Conservation (phyloP, 306 rosid genomes). For the Trifolium repens region DNA sequence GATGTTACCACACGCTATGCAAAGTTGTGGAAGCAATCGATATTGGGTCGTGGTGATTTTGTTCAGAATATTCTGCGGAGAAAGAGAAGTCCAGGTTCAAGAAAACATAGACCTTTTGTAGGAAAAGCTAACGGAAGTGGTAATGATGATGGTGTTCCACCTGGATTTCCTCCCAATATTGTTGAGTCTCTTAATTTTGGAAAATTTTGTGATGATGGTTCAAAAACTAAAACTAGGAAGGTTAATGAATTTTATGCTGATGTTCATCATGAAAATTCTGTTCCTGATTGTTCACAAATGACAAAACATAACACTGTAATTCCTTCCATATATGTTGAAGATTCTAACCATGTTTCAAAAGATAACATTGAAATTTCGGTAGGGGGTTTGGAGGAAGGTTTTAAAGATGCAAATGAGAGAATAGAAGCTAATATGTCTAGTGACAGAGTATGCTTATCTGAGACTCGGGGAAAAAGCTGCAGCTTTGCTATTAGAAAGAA, state of each 20-base stretch:
- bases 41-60: background rate
- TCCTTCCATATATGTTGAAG: too few relatives aligned
- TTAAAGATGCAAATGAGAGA: too few relatives aligned
- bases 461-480: too few relatives aligned
- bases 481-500: too few relatives aligned
- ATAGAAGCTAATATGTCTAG: too few relatives aligned
- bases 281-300: background rate
- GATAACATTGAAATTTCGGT: background rate
- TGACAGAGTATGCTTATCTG: too few relatives aligned
- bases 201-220: background rate
- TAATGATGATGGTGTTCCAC: constrained; percentile 30
- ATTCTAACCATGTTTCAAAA: background rate
- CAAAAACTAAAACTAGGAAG: background rate
- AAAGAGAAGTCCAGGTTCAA: constrained; percentile 24
- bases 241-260: background rate
- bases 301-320: too few relatives aligned
- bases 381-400: background rate
- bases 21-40: constrained; percentile 37
- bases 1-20: constrained; percentile 45
- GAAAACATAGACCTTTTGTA: background rate
- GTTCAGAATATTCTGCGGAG: background rate
- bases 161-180: constrained; percentile 27
- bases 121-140: constrained; percentile 3
- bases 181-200: background rate
- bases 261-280: background rate